A percentile compares a stretch with the other conserved stretches of the same genome.
Evolutionary conservation across 805 yeast species (phyloP).

Genomic region (Hanseniaspora meyeri): DNA sequence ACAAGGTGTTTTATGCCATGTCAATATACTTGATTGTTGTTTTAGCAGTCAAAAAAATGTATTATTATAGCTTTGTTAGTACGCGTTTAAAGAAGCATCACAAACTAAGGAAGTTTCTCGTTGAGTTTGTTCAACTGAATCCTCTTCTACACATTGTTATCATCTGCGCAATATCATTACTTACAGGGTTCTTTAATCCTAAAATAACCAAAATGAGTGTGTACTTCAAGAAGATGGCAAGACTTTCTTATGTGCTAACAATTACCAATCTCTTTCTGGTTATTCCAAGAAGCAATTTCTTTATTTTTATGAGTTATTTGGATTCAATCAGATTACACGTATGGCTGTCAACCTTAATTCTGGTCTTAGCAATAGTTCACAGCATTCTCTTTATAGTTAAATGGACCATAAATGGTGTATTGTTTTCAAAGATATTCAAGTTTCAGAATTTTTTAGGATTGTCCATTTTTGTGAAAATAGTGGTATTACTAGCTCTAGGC

Average conservation of each 20-base stretch:
- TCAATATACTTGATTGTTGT: constrained; percentile 31
- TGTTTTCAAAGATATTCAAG: constrained; percentile 27
- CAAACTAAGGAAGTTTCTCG: constrained; percentile 31
- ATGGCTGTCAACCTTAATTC: constrained; percentile 54
- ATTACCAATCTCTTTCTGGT: constrained; percentile 49
- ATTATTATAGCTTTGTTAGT: neutral
- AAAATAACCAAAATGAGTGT: constrained; percentile 26
- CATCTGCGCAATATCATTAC: constrained; percentile 24
- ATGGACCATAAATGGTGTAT: constrained; percentile 34
- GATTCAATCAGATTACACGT: constrained; percentile 49
- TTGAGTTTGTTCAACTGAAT: constrained; percentile 23
- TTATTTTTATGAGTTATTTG: constrained; percentile 36
- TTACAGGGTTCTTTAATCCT: constrained; percentile 25
- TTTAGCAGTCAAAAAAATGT: constrained; percentile 12
- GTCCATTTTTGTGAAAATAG: constrained; percentile 28
- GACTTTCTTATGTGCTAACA: constrained; percentile 45
- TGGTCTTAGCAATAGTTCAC: constrained; percentile 38
- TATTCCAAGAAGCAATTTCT: constrained; percentile 41
- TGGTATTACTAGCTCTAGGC: constrained; percentile 35
- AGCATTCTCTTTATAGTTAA: constrained; percentile 38
- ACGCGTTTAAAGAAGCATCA: constrained; percentile 23
- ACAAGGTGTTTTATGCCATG: constrained; percentile 35
- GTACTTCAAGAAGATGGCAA: constrained; percentile 45
- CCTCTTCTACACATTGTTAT: constrained; percentile 29
- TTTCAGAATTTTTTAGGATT: constrained; percentile 42